A percentile compares a stretch with the other conserved stretches of the same genome.
Evolutionary conservation across 805 yeast genomes (phyloP).

Genomic region (Candida xiaguanensis): DNA sequence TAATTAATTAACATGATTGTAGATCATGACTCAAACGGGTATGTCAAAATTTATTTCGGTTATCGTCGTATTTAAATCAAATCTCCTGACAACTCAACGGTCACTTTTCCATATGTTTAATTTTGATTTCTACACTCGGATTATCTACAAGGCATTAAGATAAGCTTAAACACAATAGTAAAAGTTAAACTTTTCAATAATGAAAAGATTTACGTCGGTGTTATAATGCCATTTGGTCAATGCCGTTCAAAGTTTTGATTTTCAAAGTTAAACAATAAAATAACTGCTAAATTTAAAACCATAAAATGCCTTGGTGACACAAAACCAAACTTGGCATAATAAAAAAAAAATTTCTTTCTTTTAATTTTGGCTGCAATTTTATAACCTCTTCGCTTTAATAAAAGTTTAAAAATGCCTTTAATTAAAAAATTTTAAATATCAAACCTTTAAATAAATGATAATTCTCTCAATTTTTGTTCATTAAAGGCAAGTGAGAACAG

Average conservation of each 20-base stretch:
- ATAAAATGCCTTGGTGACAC: constrained; percentile 1
- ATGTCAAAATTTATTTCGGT: too few relatives aligned
- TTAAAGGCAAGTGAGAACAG: constrained; percentile 7
- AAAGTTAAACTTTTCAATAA: too few relatives aligned
- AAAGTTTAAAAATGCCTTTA: not conserved
- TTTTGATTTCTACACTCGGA: too few relatives aligned
- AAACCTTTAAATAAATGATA: not conserved
- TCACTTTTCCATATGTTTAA: too few relatives aligned
- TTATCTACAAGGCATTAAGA: too few relatives aligned
- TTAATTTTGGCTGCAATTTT: constrained; percentile 4
- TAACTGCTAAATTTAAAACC: too few relatives aligned
- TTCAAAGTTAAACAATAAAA: too few relatives aligned
- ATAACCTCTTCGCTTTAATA: not conserved
- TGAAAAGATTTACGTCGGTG: not conserved
- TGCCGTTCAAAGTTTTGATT: not conserved
- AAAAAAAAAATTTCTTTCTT: not conserved
- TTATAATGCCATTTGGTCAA: not conserved
- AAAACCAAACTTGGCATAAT: not conserved
- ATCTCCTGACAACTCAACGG: too few relatives aligned
- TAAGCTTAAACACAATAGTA: too few relatives aligned
- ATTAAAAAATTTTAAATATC: not conserved
- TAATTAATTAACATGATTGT: too few relatives aligned
- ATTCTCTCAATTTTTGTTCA: not conserved
- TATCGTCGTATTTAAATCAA: too few relatives aligned
- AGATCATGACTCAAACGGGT: too few relatives aligned